These are phyloP conservation scores for Fusarium sp. DNA, from an alignment of 2,329 filamentous ascomycete genomes.

Conservation along the genomic window DNA sequence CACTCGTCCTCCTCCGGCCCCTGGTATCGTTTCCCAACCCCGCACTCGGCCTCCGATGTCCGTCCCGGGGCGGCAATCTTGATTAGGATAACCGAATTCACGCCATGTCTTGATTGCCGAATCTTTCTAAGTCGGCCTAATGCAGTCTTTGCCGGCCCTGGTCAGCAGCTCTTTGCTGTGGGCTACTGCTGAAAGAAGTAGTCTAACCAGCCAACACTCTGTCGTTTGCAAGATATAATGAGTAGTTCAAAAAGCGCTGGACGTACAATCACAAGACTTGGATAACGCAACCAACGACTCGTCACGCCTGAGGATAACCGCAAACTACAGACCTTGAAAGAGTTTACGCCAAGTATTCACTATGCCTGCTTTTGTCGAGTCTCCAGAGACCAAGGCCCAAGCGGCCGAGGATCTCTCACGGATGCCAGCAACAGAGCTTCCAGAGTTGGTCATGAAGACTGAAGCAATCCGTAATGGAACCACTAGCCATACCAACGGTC, in stretches of 20 bases:
- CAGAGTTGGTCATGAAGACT: conserved; percentile 20
- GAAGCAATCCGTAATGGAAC: not conserved
- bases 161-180: not conserved
- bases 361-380: conserved; percentile 35
- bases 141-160: not conserved
- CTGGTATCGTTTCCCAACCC: not conserved
- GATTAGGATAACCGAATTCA: not conserved
- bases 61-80: not conserved
- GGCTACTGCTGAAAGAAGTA: not conserved
- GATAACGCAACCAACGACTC: not conserved
- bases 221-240: not conserved
- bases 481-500: conserved; percentile 3
- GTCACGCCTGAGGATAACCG: not conserved
- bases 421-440: conserved; percentile 34
- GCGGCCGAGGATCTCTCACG: conserved; percentile 4
- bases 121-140: not conserved
- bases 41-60: not conserved
- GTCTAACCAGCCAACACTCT: not conserved
- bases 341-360: not conserved
- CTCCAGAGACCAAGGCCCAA: conserved; percentile 18
- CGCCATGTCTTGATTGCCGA: not conserved
- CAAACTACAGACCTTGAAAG: not conserved
- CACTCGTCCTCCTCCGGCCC: too few relatives aligned
- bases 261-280: not conserved
- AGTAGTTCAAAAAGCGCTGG: not conserved